These are phyloP conservation scores for Candida multigemmis DNA, from an alignment of 805 yeast species.

Conservation along the genomic window DNA sequence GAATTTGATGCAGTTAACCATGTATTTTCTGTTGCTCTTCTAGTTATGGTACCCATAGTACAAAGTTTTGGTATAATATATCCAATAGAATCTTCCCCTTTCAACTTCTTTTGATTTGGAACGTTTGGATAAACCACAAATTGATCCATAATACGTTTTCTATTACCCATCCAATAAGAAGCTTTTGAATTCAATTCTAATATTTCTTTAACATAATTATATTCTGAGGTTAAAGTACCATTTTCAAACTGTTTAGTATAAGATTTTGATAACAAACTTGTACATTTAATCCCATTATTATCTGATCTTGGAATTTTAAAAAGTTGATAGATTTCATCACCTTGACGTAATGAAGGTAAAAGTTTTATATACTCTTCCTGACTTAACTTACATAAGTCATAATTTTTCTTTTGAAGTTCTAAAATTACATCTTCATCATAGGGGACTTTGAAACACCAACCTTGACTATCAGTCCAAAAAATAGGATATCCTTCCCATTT, in stretches of 20 bases:
- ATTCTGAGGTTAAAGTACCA: constrained; percentile 63
- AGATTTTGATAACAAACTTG: constrained; percentile 69
- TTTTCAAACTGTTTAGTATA: constrained; percentile 66
- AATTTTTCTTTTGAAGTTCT: constrained; percentile 28
- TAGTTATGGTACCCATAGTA: constrained; percentile 94
- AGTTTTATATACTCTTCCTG: constrained; percentile 18
- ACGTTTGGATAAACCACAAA: constrained; percentile 58
- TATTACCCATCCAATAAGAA: constrained; percentile 87
- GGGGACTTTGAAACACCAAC: constrained; percentile 83
- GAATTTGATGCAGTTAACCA: constrained; percentile 98
- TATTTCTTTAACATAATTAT: constrained; percentile 67
- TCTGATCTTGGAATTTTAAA: constrained; percentile 86
- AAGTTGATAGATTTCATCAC: constrained; percentile 19
- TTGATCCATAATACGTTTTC: constrained; percentile 78
- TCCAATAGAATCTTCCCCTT: constrained; percentile 35
- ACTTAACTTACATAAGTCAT: constrained; percentile 18
- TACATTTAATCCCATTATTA: constrained; percentile 67
- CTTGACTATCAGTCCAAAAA: constrained; percentile 66
- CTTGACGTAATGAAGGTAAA: constrained; percentile 10
- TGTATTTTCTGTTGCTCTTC: constrained; percentile 94
- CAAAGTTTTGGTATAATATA: constrained; percentile 76
- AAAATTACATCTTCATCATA: constrained; percentile 17
- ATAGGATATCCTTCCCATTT: constrained; percentile 84
- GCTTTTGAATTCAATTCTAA: constrained; percentile 69
- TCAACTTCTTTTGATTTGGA: constrained; percentile 11